A percentile compares a stretch with the other conserved stretches of the same genome.
Evolutionary conservation across 352 stramenopile genomes (phyloP).

Genomic region (Pythium aquatile): DNA sequence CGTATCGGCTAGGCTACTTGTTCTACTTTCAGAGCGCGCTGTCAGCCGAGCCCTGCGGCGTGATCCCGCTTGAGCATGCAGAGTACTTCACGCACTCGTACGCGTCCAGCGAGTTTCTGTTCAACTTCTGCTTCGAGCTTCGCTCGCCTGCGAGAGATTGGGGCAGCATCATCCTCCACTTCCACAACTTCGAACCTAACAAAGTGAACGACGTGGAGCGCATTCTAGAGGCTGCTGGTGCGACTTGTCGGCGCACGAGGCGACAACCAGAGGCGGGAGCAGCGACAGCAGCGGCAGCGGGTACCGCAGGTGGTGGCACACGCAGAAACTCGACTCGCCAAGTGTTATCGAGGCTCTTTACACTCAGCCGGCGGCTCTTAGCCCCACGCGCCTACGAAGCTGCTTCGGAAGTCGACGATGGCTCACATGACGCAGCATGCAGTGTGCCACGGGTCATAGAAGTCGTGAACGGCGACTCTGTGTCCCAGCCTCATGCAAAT

Average conservation of each 20-base stretch:
- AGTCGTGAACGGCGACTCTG: not conserved
- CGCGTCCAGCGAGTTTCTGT: constrained; percentile 48
- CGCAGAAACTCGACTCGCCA: constrained; percentile 8
- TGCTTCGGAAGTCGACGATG: not conserved
- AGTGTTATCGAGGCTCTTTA: constrained; percentile 16
- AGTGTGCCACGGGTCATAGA: not conserved
- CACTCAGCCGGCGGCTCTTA: constrained; percentile 12
- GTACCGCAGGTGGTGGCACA: constrained; percentile 1
- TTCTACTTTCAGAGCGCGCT: constrained; percentile 75
- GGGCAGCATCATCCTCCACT: constrained; percentile 79
- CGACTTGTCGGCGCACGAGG: constrained; percentile 24
- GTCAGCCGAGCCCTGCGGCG: constrained; percentile 51
- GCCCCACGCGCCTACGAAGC: constrained; percentile 2
- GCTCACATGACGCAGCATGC: not conserved
- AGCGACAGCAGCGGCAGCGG: not conserved
- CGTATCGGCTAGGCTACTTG: constrained; percentile 44
- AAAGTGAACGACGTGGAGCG: constrained; percentile 50
- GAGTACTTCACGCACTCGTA: constrained; percentile 79
- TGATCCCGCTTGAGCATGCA: constrained; percentile 59
- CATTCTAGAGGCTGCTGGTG: constrained; percentile 50
- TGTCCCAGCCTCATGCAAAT: not conserved
- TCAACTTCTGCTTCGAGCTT: constrained; percentile 78
- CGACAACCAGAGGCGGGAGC: constrained; percentile 10
- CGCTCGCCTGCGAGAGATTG: constrained; percentile 54
- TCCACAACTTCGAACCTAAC: constrained; percentile 49